Base-by-base conservation (phyloP, 2,329 filamentous ascomycete species). In the Xylaria sp. region DNA sequence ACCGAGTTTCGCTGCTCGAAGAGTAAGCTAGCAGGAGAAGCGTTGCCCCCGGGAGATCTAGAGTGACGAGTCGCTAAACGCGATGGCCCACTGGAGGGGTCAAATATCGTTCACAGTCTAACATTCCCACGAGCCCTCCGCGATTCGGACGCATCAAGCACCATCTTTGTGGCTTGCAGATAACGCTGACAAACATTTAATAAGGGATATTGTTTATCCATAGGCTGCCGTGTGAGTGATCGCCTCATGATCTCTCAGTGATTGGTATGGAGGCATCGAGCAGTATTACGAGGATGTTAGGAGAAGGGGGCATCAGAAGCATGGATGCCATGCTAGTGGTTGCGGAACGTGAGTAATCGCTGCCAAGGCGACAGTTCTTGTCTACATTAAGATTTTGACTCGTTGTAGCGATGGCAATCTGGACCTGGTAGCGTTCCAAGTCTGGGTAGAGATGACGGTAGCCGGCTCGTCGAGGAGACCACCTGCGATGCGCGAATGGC, bases 1-100 rank as follows among this genome's bases (percentile, higher is more conserved):
- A 68, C 62, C 59, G 68, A 69, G 23, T 69, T 65, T 73, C 72
- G 67, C 69, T 70, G 63, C 48, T 57, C 54, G 20, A 37, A 69
- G 70, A 64, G 63, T 46, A 62, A 71, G 70, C 70, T 70, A 72
- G 71, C 58, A 59, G 57, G 31, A 55, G 41, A 28, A 51, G 28
- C 18, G 15, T 23, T 23, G 34, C 46, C 48, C 70, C 64, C 55
- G 44, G 64, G 59, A 67, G 70, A 65, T 69, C 65, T 59, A 72
- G 69, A 61, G 60, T 60, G 63, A 69, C 62, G 46, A 63, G 51
- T 55, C 39, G n/a, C 46, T 23, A 31, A 37, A 63, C 28, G 48
- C 52, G 61, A 70, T 65, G 66, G 50, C 54, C 48, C 20, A 18
- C 67, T 66, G 52, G 73, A 28, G 63, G 70, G 67, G 69, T 67